phyloP scores from a whole-genome alignment of 352 stramenopile species.

The Pilasporangium apinafurcum region DNA sequence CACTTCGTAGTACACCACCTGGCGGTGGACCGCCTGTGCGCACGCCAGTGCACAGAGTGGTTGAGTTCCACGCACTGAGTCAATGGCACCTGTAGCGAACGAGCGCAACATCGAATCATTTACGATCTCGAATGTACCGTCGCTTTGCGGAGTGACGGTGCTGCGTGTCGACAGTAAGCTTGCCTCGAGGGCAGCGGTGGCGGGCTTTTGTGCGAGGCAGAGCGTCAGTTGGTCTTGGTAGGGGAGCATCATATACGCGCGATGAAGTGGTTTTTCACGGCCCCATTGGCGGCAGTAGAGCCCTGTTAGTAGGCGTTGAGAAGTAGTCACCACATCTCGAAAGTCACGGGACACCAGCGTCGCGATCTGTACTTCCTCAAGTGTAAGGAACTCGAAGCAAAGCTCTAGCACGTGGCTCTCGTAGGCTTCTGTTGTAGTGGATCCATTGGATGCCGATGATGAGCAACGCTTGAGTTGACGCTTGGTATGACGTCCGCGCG shows the following conservation, averaged over 20 bases:
- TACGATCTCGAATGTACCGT: conserved; percentile 41
- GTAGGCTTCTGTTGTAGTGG: conserved; percentile 15
- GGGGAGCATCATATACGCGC: conserved; percentile 24
- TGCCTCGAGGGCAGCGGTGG: no score
- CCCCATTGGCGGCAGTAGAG: conserved; percentile 67
- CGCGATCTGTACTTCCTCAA: conserved; percentile 36
- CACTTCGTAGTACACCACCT: conserved; percentile 78
- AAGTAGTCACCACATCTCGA: conserved; percentile 33
- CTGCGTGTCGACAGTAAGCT: conserved; percentile 64
- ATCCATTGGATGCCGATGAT: background rate
- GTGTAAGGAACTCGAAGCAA: conserved; percentile 68
- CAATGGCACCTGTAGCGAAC: conserved; percentile 57
- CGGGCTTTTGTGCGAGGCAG: conserved; percentile 19
- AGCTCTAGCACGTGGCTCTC: conserved; percentile 54
- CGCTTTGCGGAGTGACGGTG: conserved; percentile 19
- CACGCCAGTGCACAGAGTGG: conserved; percentile 49
- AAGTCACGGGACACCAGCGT: conserved; percentile 51
- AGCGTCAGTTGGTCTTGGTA: conserved; percentile 45
- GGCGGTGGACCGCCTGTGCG: conserved; percentile 37
- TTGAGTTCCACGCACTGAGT: conserved; percentile 59
- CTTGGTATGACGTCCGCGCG: no score
- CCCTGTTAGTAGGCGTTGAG: conserved; percentile 36
- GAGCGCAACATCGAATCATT: conserved; percentile 85
- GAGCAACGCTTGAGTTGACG: conserved; percentile 13
- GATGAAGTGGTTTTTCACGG: conserved; percentile 12